Evolutionary conservation across 169 alveolate species (phyloP), one percentile per base, ranked within the genome.

Genomic region (Amoebophrya sp.): DNA sequence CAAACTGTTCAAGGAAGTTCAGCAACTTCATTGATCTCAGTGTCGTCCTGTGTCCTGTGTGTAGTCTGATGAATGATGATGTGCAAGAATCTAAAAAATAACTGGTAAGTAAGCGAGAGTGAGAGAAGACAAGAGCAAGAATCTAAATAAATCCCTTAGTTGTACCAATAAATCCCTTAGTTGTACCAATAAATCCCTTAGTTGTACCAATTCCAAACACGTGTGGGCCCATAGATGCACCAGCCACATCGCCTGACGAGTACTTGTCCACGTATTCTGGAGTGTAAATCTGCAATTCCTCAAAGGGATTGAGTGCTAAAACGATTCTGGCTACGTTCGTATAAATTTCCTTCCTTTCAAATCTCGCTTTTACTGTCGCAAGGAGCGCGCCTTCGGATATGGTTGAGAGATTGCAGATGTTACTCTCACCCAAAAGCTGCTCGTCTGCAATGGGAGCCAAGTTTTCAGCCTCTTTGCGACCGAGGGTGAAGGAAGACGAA

Each of bases 291-390:
- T 6, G 38, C 3, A 65, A 0, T 26, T 65, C 34, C 90, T 83
- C 34, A 41, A 83, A 83, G 29, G 90, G 90, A 41, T 83, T 83
- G 12, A 83, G 53, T 23, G 90, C 90, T 2, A 83, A 12, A 26
- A 83, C 40, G 40, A 83, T 83, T n/a, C 90, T 0, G 1, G 90
- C 14, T 12, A 83, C 34, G 90, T 83, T 83, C 41, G 90, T 83
- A 41, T 83, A 83, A 34, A 83, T 83, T 33, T 24, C 90, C 53
- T 83, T 10, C 29, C 90, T 40, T 33, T 83, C 29, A 34, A 18
- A 83, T 0, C 90, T 0, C 41, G 34, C 40, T 0, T 41, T 40
- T 41, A 83, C 90, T 40, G 23, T 83, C 53, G 14, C 40, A 23
- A 83, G 90, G 36, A 83, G 40, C 41, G 41, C 40, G 14, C 53